A percentile compares a stretch with the other conserved stretches of the same genome.
Evolutionary conservation across 2,329 filamentous ascomycete species (phyloP).

Genomic region (Lomentospora prolificans): DNA sequence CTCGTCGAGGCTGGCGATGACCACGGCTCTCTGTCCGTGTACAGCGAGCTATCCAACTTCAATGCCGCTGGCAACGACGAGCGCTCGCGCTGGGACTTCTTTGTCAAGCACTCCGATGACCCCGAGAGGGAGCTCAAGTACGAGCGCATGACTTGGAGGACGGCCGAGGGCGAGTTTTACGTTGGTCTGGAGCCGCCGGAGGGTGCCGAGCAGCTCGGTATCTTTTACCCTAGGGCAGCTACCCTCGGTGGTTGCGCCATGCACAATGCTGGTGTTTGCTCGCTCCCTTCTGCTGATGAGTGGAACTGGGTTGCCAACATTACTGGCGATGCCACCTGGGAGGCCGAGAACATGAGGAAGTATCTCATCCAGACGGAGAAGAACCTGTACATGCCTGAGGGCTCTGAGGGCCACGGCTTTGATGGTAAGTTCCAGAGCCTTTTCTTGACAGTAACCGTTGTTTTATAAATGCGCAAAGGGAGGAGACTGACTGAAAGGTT

Average conservation of each 20-base stretch:
- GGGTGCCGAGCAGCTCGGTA: conserved; percentile 18
- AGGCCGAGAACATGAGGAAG: conserved; percentile 35
- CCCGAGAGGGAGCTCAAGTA: conserved; percentile 34
- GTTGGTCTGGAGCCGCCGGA: conserved; percentile 16
- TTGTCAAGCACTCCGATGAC: conserved; percentile 46
- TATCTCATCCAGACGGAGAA: conserved; percentile 37
- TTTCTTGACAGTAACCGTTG: too few species aligned
- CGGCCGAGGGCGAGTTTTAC: conserved; percentile 12
- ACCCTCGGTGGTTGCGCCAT: conserved; percentile 23
- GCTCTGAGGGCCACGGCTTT: conserved; percentile 35
- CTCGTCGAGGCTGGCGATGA: conserved; percentile 55
- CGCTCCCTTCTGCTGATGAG: conserved; percentile 38
- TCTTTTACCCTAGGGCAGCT: conserved; percentile 18
- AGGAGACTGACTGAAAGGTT: neutral
- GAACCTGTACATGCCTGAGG: conserved; percentile 22
- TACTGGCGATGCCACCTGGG: conserved; percentile 40
- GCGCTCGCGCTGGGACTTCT: conserved; percentile 47
- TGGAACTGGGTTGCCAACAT: conserved; percentile 36
- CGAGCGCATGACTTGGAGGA: conserved; percentile 9
- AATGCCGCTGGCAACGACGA: conserved; percentile 40
- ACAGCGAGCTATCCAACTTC: conserved; percentile 38
- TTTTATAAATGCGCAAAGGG: too few species aligned
- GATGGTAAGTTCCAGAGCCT: conserved; percentile 20
- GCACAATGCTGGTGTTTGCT: conserved; percentile 38
- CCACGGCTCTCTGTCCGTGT: conserved; percentile 31